Conservation (phyloP, 1,284 basidiomycete genomes). For the Ceratobasidium sp. region DNA sequence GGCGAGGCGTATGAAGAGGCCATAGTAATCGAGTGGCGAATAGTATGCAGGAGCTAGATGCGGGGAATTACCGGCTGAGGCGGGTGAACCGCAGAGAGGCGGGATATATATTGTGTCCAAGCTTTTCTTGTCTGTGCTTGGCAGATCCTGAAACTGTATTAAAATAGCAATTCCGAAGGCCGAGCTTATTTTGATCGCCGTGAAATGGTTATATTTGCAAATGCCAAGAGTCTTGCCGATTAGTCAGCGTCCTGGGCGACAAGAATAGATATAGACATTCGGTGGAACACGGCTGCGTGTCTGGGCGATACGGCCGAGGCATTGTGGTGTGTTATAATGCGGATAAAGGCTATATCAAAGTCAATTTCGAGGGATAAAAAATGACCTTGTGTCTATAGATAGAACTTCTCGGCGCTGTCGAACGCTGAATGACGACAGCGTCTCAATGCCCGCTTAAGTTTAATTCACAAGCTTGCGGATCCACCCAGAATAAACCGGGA, state of each 20-base stretch:
- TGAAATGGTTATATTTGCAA: constrained; percentile 7
- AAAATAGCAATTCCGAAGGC: not conserved
- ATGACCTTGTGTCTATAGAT: constrained; percentile 5
- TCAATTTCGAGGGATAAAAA: not conserved
- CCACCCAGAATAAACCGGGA: constrained; percentile 19
- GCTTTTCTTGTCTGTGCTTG: constrained; percentile 36
- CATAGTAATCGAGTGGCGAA: not conserved
- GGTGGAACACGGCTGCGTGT: not conserved
- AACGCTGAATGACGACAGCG: constrained; percentile 4
- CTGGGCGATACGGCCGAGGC: not conserved
- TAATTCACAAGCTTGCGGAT: not conserved
- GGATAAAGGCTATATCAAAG: not conserved
- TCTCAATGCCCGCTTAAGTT: not conserved
- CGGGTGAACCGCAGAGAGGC: not conserved
- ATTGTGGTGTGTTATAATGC: not conserved
- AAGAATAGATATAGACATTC: constrained; percentile 11
- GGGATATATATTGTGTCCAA: constrained; percentile 17
- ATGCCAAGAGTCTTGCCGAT: constrained; percentile 23
- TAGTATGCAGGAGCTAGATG: not conserved
- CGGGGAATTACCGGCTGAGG: not conserved
- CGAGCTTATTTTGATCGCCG: constrained; percentile 23
- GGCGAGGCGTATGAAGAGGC: constrained; percentile 36
- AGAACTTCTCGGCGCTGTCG: not conserved
- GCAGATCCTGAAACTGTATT: constrained; percentile 24
- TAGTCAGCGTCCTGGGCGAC: constrained; percentile 7